Base-by-base conservation (phyloP, 306 rosid species). In the Nissolia schottii region DNA sequence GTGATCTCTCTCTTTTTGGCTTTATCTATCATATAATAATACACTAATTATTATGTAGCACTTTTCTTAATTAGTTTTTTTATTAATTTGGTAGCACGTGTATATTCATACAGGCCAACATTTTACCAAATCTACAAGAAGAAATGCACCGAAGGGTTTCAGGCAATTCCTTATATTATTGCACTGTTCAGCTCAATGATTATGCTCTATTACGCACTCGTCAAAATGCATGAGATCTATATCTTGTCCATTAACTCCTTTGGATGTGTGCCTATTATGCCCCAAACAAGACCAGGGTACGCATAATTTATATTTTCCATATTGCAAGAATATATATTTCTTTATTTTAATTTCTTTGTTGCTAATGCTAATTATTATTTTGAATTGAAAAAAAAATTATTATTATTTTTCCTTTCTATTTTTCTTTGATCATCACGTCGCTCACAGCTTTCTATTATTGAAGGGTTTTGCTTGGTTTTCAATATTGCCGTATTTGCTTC, bases 241-340 rank as follows among this genome's bases (percentile, higher is more conserved):
- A 89, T 95, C 72, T 78, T 91, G 70, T 88, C 97, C 58, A 87
- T 95, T 81, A 95, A 95, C 84, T 77, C 89, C 8, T 77, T 85
- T 60, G 99, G 99, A 15, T 71, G 87, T 68, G 75, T 89, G 1
- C 80, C 40, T 95, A 2, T 65, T 95, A 89, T 38, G 89, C 96
- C 23, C 69, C 97, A 37, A 84, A 78, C 27, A 88, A 65, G 43
- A 71, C 71, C 1, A 91, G 93, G 99, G 99, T 91, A 82, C 20
- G 0, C 6, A 53, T 28, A 8, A 24, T 50, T 15, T 16, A 51
- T 27, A 24, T 38, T 24, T 62, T 31, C 31, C 54, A 6, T 14
- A 13, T 12, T n/a, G n/a, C 24, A 1, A 40, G 11, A 2, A n/a
- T n/a, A n/a, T n/a, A 3, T 15, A 22, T 67, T 9, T 34, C 35